Percentiles rank a stretch among this genome's conserved stretches.
Evolutionary conservation across 2,329 filamentous ascomycete genomes (phyloP).

Genomic region (Ophiostoma montium): DNA sequence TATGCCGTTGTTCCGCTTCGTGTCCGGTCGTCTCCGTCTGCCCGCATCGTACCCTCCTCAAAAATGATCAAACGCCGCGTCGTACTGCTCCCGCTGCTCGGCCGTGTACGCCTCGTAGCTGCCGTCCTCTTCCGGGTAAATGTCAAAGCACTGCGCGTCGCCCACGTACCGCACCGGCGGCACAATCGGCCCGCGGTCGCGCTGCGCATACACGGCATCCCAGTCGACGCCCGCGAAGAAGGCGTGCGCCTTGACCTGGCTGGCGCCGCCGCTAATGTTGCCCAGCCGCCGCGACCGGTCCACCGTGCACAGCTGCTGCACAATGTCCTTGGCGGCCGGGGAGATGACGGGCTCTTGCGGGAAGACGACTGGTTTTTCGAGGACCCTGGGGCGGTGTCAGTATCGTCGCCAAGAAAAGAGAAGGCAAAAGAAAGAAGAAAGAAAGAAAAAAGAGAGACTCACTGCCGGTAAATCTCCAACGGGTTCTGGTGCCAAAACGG

Average conservation of each 20-base stretch:
- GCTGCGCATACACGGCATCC: slow-evolving; percentile 54
- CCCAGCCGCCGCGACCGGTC: slow-evolving; percentile 66
- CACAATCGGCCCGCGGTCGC: slow-evolving; percentile 55
- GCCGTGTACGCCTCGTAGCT: slow-evolving; percentile 52
- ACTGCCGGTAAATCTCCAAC: slow-evolving; percentile 76
- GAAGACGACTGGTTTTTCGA: slow-evolving; percentile 64
- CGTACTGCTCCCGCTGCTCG: slow-evolving; percentile 55
- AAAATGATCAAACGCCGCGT: slow-evolving; percentile 49
- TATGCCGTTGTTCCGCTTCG: not conserved
- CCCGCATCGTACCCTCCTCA: not conserved
- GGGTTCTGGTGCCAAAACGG: slow-evolving; percentile 81
- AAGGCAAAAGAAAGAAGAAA: not conserved
- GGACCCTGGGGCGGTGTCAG: slow-evolving; percentile 39
- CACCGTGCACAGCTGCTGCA: slow-evolving; percentile 61
- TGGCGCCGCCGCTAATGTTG: slow-evolving; percentile 62
- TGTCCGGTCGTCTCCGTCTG: no score
- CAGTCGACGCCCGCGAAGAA: slow-evolving; percentile 65
- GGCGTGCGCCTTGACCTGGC: slow-evolving; percentile 57
- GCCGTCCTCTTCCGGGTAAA: slow-evolving; percentile 64
- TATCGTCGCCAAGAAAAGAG: not conserved
- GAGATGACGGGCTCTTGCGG: slow-evolving; percentile 54
- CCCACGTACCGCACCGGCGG: slow-evolving; percentile 59
- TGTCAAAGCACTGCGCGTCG: slow-evolving; percentile 69
- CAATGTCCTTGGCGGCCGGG: slow-evolving; percentile 56
- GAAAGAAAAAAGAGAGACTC: slow-evolving; percentile 17